A percentile compares a stretch with the other conserved stretches of the same genome.
These are phyloP conservation scores for Talaromyces trachyspermus DNA, from an alignment of 495 filamentous ascomycete species.

Conservation along the genomic window DNA sequence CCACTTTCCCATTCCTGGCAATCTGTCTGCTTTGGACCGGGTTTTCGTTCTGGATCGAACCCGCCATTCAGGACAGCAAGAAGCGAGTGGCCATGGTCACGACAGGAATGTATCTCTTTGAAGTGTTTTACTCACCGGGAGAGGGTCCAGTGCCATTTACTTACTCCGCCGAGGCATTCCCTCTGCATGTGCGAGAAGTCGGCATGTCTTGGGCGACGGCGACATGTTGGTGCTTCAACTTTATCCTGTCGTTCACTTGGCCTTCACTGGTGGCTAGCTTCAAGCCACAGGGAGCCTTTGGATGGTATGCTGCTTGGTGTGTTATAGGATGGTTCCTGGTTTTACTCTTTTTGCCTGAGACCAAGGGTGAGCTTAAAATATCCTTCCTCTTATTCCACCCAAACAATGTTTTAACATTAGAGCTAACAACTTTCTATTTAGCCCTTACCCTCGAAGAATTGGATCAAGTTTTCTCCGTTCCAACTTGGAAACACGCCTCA, in stretches of 20 bases:
- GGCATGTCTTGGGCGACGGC: constrained; percentile 59
- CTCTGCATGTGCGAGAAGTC: constrained; percentile 54
- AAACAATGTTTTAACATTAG: too few relatives aligned
- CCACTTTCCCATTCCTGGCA: constrained; percentile 57
- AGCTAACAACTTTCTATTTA: constrained; percentile 11
- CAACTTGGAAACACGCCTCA: constrained; percentile 39
- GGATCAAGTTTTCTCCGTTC: constrained; percentile 46
- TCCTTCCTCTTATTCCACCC: constrained; percentile 9
- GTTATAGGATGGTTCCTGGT: constrained; percentile 49
- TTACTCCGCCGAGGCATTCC: constrained; percentile 54
- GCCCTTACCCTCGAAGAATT: constrained; percentile 45
- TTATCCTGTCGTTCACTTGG: constrained; percentile 52
- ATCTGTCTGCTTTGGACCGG: constrained; percentile 51
- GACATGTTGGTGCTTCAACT: constrained; percentile 46
- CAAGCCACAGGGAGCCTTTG: constrained; percentile 49
- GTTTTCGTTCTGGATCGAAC: constrained; percentile 49
- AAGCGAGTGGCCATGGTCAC: constrained; percentile 40
- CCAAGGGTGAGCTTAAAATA: constrained; percentile 41
- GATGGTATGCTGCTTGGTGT: constrained; percentile 57
- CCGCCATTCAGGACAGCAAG: constrained; percentile 18
- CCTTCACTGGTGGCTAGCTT: constrained; percentile 42
- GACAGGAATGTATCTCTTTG: constrained; percentile 45
- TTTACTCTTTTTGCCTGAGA: constrained; percentile 50
- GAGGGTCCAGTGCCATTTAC: constrained; percentile 51
- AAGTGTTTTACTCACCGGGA: constrained; percentile 48